A percentile compares a stretch with the other conserved stretches of the same genome.
phyloP scores from a whole-genome alignment of 768 basidiomycete genomes.

The Hericium coralloides region DNA sequence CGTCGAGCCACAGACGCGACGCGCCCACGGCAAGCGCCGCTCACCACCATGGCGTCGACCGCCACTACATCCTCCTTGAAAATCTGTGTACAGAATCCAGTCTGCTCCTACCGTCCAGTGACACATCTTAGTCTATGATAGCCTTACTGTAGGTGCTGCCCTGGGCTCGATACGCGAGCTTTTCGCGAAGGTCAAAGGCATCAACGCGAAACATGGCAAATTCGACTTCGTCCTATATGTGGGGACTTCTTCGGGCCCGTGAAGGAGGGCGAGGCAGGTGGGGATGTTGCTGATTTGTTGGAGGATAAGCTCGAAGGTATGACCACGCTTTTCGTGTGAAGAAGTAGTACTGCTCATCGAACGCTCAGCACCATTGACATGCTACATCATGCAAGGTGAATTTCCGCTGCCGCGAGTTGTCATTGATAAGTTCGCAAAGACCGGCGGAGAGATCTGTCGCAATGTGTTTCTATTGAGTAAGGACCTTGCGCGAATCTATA shows the following conservation, averaged over 20 bases:
- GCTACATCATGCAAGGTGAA: constrained; percentile 88
- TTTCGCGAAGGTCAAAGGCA: constrained; percentile 70
- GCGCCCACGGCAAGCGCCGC: background rate
- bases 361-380: constrained; percentile 87
- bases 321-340: too few species aligned
- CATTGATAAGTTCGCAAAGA: constrained; percentile 65
- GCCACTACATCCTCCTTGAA: too few species aligned
- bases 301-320: constrained; percentile 64
- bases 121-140: too few species aligned
- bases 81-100: too few species aligned
- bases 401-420: constrained; percentile 64
- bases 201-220: constrained; percentile 88
- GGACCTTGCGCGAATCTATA: constrained; percentile 21
- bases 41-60: too few species aligned
- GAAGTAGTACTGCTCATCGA: background rate
- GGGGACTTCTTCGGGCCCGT: constrained; percentile 75
- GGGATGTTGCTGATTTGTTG: constrained; percentile 53
- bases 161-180: too few species aligned
- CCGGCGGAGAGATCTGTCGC: constrained; percentile 69
- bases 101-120: too few species aligned
- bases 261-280: constrained; percentile 21
- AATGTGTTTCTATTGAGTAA: constrained; percentile 82
- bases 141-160: too few species aligned
- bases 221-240: constrained; percentile 77
- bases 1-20: background rate